A percentile compares a stretch with the other conserved stretches of the same genome.
Conservation (phyloP, 2,329 filamentous ascomycete species). For the Hansfordia pulvinata region DNA sequence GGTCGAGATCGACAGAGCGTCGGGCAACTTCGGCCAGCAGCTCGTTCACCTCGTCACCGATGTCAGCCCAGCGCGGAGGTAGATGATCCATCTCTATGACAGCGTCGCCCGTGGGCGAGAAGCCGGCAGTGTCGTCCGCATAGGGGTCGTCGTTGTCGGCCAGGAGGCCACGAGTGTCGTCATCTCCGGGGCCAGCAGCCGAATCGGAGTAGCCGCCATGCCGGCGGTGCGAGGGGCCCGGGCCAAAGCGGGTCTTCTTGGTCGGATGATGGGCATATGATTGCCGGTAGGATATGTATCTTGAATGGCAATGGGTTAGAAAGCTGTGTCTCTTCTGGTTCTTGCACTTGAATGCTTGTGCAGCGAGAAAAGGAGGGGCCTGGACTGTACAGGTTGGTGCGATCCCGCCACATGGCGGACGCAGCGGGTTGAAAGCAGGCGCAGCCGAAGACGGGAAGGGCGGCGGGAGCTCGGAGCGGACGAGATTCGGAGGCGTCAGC, state of each 20-base stretch:
- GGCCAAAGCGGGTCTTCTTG: constrained; percentile 62
- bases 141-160: constrained; percentile 64
- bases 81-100: constrained; percentile 98
- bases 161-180: constrained; percentile 57
- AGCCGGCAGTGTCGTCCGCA: constrained; percentile 70
- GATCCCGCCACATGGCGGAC: constrained; percentile 94
- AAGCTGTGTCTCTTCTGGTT: constrained; percentile 5
- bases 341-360: too few species aligned
- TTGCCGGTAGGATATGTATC: constrained; percentile 97
- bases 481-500: too few species aligned
- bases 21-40: constrained; percentile 66
- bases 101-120: too few species aligned
- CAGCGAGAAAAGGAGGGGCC: constrained; percentile 6
- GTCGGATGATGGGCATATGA: constrained; percentile 92
- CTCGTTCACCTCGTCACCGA: constrained; percentile 87
- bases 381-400: constrained; percentile 78
- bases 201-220: neutral
- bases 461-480: too few species aligned
- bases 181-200: constrained; percentile 44
- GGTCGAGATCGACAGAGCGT: constrained; percentile 75
- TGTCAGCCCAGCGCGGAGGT: constrained; percentile 88
- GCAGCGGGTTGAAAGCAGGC: too few species aligned
- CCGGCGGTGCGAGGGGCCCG: constrained; percentile 31
- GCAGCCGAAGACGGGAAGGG: too few species aligned
- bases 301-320: constrained; percentile 24